Evolutionary conservation across 257 asterid genomes (phyloP).

Genomic region (Capsicum chinense): DNA sequence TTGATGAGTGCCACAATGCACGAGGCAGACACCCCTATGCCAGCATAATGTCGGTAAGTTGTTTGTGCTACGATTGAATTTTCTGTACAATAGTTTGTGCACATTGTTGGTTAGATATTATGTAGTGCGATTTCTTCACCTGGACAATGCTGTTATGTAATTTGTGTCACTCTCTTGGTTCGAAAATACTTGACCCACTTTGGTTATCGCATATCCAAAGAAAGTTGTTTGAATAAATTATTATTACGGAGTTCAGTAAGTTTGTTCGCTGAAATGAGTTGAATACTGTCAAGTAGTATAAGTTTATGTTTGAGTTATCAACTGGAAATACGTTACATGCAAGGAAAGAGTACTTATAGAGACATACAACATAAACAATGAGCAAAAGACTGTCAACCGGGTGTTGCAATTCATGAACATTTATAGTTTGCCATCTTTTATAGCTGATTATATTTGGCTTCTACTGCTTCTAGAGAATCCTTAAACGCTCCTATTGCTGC

Average conservation of each 20-base stretch:
- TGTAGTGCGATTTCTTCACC: background rate
- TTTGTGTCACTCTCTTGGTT: background rate
- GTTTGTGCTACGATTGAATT: conserved; percentile 3
- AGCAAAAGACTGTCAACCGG: background rate
- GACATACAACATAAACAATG: background rate
- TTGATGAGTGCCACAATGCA: conserved; percentile 91
- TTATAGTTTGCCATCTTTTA: no score
- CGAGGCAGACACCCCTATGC: conserved; percentile 69
- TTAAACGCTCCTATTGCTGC: no score
- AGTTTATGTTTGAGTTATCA: background rate
- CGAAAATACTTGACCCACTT: background rate
- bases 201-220: background rate
- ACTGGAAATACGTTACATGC: background rate
- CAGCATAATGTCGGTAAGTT: conserved; percentile 74
- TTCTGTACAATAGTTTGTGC: background rate
- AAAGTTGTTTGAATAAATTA: background rate
- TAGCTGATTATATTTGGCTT: no score
- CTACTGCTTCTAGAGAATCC: no score
- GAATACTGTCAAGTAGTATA: background rate
- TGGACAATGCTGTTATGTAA: background rate
- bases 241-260: background rate
- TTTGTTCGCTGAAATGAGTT: background rate
- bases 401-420: background rate
- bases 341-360: background rate
- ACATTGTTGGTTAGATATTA: background rate